Percentiles rank a stretch among this genome's conserved stretches.
These are phyloP conservation scores for Irpex lacteus DNA, from an alignment of 1,284 basidiomycete species.

Conservation along the genomic window DNA sequence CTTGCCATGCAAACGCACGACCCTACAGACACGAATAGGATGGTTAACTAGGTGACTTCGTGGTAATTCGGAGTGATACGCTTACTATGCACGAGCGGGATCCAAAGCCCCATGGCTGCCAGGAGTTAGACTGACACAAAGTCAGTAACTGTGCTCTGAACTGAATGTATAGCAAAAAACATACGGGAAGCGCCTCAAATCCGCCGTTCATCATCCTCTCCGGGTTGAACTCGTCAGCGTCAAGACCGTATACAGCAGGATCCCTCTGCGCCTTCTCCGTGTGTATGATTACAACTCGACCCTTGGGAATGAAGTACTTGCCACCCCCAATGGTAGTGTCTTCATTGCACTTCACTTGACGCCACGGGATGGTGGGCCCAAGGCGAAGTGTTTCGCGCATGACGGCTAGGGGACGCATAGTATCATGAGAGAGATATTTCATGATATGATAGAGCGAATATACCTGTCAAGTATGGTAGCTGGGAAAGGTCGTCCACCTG, in stretches of 20 bases:
- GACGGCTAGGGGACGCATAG: conserved; percentile 28
- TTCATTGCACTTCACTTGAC: conserved; percentile 32
- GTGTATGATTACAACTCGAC: conserved; percentile 30
- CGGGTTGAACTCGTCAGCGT: conserved; percentile 38
- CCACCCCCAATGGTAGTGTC: conserved; percentile 39
- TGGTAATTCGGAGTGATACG: background rate
- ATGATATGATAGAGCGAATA: conserved; percentile 6
- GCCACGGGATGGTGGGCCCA: conserved; percentile 38
- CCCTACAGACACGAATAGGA: conserved; percentile 20
- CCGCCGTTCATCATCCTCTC: conserved; percentile 49
- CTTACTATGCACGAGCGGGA: conserved; percentile 40
- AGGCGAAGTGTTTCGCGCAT: conserved; percentile 48
- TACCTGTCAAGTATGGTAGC: conserved; percentile 42
- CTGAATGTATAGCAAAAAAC: conserved; percentile 6
- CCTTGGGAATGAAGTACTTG: conserved; percentile 40
- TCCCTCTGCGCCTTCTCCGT: conserved; percentile 39
- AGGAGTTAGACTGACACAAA: conserved; percentile 35
- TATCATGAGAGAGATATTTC: background rate
- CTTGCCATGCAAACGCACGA: conserved; percentile 47
- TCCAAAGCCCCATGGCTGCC: conserved; percentile 46
- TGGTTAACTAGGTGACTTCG: background rate
- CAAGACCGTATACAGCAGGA: conserved; percentile 41
- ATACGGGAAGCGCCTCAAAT: conserved; percentile 41
- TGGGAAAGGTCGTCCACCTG: conserved; percentile 38
- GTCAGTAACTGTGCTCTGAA: background rate